phyloP scores from a whole-genome alignment of 257 asterid genomes.

The Solanum microdontum region DNA sequence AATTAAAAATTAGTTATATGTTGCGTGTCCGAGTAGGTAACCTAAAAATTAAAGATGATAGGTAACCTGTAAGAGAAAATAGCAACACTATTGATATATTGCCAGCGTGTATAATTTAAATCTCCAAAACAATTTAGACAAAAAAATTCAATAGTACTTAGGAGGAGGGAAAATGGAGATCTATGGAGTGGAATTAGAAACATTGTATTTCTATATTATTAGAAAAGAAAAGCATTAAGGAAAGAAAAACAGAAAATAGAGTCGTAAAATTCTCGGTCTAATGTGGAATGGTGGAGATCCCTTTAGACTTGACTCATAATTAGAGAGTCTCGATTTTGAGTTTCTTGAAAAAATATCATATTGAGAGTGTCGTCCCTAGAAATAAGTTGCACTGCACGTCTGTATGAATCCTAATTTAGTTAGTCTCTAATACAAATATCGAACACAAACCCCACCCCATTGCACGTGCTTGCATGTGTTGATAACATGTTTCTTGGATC shows the following conservation, averaged over 20 bases:
- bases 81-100: not conserved
- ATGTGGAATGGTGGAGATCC: accelerated
- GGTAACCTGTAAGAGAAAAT: not conserved
- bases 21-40: not conserved
- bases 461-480: not conserved
- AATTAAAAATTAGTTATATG: not conserved
- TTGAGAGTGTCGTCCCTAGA: accelerated
- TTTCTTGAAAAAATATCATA: no score
- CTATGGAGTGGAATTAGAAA: no score
- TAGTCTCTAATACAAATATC: no score
- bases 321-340: not conserved
- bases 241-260: not conserved
- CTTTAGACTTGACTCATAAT: accelerated
- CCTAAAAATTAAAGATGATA: not conserved
- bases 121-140: not conserved
- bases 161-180: not conserved
- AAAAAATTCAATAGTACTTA: no score
- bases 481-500: not conserved
- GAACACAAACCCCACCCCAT: not conserved
- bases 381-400: no score
- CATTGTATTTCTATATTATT: no score
- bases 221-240: no score
- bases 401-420: no score
- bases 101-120: not conserved
- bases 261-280: accelerated